These are phyloP conservation scores for Boletus rubescentipes DNA, from an alignment of 768 basidiomycete species.

Conservation along the genomic window DNA sequence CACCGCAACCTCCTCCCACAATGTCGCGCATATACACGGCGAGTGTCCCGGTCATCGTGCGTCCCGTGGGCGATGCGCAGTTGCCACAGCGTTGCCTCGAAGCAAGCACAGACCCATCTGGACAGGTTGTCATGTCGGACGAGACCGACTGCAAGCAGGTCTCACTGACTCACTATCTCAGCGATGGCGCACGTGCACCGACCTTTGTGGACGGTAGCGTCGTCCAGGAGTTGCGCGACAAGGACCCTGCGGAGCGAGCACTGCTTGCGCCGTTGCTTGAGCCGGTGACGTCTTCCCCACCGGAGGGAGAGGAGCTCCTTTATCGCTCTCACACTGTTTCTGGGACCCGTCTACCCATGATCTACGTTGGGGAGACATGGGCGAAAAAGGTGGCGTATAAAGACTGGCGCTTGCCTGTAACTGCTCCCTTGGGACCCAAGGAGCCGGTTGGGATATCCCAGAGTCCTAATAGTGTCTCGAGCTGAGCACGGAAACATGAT, in stretches of 20 bases:
- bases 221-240: background rate
- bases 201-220: conserved; percentile 1
- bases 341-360: background rate
- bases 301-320: conserved; percentile 10
- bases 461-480: too few species aligned
- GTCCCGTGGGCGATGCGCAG: background rate
- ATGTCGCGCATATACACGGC: background rate
- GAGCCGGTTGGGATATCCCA: too few species aligned
- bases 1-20: background rate
- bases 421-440: too few species aligned
- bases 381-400: background rate
- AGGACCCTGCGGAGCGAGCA: conserved; percentile 2
- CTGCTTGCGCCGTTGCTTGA: background rate
- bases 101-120: background rate
- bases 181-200: conserved; percentile 5
- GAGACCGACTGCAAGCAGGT: background rate
- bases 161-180: conserved; percentile 8
- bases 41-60: background rate
- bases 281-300: background rate
- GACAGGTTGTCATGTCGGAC: background rate
- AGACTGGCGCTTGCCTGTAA: background rate
- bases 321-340: background rate
- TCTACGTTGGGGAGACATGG: conserved; percentile 15
- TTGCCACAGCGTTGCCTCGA: background rate
- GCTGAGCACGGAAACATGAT: too few species aligned